Base-by-base conservation (phyloP, 2,329 filamentous ascomycete genomes). In the Trichophyton mentagrophytes region DNA sequence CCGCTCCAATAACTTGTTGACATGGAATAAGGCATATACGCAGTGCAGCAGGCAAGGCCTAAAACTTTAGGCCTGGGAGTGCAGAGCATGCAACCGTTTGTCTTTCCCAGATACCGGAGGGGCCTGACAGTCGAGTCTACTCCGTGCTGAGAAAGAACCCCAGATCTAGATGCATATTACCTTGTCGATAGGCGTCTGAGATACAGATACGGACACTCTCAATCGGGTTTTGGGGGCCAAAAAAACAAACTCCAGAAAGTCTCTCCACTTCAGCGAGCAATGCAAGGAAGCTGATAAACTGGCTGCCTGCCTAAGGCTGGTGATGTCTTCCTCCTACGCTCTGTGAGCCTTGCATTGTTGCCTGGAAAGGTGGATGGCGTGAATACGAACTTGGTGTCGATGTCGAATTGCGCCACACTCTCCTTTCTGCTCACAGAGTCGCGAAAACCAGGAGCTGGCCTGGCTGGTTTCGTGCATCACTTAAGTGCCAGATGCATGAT, bases 1-100 rank as follows among this genome's bases (percentile, higher is more conserved):
- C 51, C 25, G 30, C 51, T 55, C 51, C 51, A 55, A 55, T 55
- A 20, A 55, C 30, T 27, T 22, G 27, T 13, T 55, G 51, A 33
- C 51, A 55, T 55, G 51, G 30, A 33, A 55, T 55, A 55, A 55
- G 51, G 46, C 46, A 51, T 55, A 55, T 55, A 55, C 30, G 51
- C 51, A 55, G 51, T 55, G 51, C 51, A 55, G 51, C 51, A 27
- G 20, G 15, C 15, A 27, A 55, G 51, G 51, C 51, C 51, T 36
- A 17, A 36, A 55, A 55, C 46, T 22, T 51, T 51, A 17, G 20
- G 17, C 46, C 5, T 27, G 20, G 46, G 46, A 38, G 33, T 25
- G 22, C 13, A 13, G 46, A 51, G 25, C 46, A 11, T 51, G 46
- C 46, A 27, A 51, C 46, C 9, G 20, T 51, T 30, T 13, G 27